phyloP scores from a whole-genome alignment of 2,329 filamentous ascomycete species.

The Fusarium mundagurra region DNA sequence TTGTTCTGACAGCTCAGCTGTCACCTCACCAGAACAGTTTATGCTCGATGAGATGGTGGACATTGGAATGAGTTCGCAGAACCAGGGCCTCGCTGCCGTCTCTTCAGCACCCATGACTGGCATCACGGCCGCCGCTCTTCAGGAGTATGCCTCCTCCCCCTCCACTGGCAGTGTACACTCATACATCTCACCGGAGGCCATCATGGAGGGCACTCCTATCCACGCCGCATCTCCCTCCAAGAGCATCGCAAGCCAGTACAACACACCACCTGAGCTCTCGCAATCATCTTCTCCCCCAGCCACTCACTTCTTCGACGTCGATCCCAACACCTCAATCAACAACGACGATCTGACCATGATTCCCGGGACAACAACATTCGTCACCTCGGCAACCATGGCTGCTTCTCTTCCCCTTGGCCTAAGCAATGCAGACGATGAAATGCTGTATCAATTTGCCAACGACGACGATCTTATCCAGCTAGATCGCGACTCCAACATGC shows the following conservation, averaged over 20 bases:
- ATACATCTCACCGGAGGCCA: slow-evolving; percentile 60
- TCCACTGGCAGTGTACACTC: slow-evolving; percentile 50
- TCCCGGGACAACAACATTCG: slow-evolving; percentile 45
- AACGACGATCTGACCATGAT: slow-evolving; percentile 46
- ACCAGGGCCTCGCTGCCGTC: slow-evolving; percentile 48
- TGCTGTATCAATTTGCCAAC: slow-evolving; percentile 55
- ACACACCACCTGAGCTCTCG: slow-evolving; percentile 69
- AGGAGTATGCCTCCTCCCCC: slow-evolving; percentile 52
- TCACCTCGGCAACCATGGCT: slow-evolving; percentile 47
- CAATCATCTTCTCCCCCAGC: slow-evolving; percentile 67
- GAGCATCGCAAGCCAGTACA: slow-evolving; percentile 62
- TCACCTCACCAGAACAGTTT: slow-evolving; percentile 62
- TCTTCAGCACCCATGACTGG: slow-evolving; percentile 59
- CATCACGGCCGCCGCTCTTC: slow-evolving; percentile 47
- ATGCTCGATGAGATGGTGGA: slow-evolving; percentile 62
- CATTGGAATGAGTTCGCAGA: slow-evolving; percentile 47
- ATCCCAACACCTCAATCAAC: slow-evolving; percentile 50
- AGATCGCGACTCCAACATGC: slow-evolving; percentile 58
- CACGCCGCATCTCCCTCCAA: slow-evolving; percentile 60
- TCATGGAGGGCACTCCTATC: slow-evolving; percentile 51
- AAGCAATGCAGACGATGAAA: slow-evolving; percentile 56
- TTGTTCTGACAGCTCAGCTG: slow-evolving; percentile 66
- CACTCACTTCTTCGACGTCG: slow-evolving; percentile 58
- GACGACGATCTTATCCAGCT: slow-evolving; percentile 56
- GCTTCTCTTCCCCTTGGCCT: slow-evolving; percentile 48